Conservation (phyloP, 2,329 filamentous ascomycete genomes). For the Aureobasidium musti region DNA sequence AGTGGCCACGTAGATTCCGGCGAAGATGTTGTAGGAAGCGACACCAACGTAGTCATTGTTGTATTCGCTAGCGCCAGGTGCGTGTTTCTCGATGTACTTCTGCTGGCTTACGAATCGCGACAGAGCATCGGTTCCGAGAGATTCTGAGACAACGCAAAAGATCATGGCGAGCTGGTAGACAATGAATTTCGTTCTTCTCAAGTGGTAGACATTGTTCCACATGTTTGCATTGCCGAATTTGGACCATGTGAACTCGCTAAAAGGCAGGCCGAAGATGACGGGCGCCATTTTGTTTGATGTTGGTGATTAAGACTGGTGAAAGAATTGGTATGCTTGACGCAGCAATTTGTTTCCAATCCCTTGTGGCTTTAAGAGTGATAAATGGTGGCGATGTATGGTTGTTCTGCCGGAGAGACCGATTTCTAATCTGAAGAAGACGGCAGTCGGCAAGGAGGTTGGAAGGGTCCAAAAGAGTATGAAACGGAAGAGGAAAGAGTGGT, state of each 20-base stretch:
- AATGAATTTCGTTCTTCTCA: constrained; percentile 60
- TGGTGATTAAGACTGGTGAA: background rate
- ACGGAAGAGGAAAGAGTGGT: constrained; percentile 6
- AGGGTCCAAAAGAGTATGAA: background rate
- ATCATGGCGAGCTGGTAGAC: constrained; percentile 63
- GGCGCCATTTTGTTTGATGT: constrained; percentile 38
- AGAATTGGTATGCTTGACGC: background rate
- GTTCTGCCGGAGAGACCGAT: background rate
- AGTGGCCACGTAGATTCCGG: constrained; percentile 58
- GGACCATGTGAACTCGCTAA: constrained; percentile 59
- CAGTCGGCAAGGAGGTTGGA: background rate
- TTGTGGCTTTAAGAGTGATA: background rate
- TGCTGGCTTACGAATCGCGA: constrained; percentile 61
- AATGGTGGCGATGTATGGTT: background rate
- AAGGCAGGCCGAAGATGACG: constrained; percentile 60
- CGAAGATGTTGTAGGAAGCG: constrained; percentile 60
- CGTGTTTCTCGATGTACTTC: constrained; percentile 47
- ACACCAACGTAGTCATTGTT: constrained; percentile 60
- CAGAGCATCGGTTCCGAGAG: constrained; percentile 57
- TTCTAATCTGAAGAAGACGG: background rate
- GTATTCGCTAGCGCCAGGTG: constrained; percentile 46
- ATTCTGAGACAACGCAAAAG: constrained; percentile 58
- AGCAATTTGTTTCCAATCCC: background rate
- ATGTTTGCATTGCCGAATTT: constrained; percentile 62
- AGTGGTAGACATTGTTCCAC: constrained; percentile 56